Conservation (phyloP, 306 rosid species). For the Malus sieversii region DNA sequence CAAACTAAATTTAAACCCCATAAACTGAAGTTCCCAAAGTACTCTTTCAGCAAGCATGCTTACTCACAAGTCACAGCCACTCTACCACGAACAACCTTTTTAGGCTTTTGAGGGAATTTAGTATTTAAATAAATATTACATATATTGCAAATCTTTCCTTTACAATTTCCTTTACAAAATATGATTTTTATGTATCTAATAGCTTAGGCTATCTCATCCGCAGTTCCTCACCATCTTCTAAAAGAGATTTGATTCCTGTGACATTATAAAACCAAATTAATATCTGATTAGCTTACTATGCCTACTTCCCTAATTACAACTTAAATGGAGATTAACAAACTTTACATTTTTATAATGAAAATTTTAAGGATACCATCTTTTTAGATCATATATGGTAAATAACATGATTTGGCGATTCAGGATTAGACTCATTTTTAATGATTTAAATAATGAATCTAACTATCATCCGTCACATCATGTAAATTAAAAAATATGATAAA, state of each 20-base stretch:
- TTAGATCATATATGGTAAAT: too few relatives aligned
- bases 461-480: too few relatives aligned
- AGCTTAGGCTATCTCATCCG: conserved; percentile 1
- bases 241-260: conserved; percentile 12
- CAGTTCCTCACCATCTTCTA: conserved; percentile 5
- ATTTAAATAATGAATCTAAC: too few relatives aligned
- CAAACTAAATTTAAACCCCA: not conserved
- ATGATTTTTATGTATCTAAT: not conserved
- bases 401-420: too few relatives aligned
- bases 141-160: not conserved
- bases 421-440: too few relatives aligned
- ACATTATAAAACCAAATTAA: not conserved
- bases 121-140: not conserved
- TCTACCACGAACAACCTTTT: conserved; percentile 15
- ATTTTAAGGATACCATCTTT: too few relatives aligned
- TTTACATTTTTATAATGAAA: not conserved
- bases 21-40: conserved; percentile 1
- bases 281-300: not conserved
- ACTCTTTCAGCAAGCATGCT: conserved; percentile 7
- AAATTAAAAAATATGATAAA: too few relatives aligned
- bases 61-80: conserved; percentile 6
- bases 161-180: not conserved
- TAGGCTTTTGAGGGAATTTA: conserved; percentile 11
- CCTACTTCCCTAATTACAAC: not conserved
- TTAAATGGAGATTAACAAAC: conserved; percentile 11